Evolutionary conservation across 1,284 basidiomycete genomes (phyloP).

Genomic region (Uromyces viciae-fabae): DNA sequence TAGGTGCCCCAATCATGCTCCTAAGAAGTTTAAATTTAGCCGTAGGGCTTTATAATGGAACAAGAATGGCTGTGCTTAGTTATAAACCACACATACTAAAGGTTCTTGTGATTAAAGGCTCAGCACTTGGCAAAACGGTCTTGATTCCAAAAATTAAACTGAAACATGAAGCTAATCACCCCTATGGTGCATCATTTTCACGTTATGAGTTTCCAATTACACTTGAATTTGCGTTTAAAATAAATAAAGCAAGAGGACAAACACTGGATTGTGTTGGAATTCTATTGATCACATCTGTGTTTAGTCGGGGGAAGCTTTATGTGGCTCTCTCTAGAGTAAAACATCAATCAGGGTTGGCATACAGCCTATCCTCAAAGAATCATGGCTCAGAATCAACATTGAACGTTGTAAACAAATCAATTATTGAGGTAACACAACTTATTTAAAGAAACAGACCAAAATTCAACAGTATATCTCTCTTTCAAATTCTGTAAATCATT

Average conservation of each 20-base stretch:
- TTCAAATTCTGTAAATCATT: no score
- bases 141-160: conserved; percentile 13
- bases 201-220: conserved; percentile 56
- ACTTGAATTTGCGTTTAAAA: conserved; percentile 58
- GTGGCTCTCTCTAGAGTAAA: neutral
- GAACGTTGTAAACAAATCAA: no score
- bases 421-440: no score
- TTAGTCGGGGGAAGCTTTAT: neutral
- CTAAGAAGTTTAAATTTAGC: neutral
- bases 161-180: neutral
- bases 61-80: no score
- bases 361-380: no score
- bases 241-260: conserved; percentile 60
- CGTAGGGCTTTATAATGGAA: conserved; percentile 7
- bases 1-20: neutral
- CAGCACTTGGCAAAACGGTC: no score
- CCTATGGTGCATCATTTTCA: neutral
- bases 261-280: conserved; percentile 49
- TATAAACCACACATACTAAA: no score
- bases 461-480: no score
- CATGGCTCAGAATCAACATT: no score
- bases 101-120: no score
- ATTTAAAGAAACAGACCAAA: no score
- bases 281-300: neutral
- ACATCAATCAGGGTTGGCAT: no score